phyloP scores from a whole-genome alignment of 805 yeast genomes.

The Candida schatavii region DNA sequence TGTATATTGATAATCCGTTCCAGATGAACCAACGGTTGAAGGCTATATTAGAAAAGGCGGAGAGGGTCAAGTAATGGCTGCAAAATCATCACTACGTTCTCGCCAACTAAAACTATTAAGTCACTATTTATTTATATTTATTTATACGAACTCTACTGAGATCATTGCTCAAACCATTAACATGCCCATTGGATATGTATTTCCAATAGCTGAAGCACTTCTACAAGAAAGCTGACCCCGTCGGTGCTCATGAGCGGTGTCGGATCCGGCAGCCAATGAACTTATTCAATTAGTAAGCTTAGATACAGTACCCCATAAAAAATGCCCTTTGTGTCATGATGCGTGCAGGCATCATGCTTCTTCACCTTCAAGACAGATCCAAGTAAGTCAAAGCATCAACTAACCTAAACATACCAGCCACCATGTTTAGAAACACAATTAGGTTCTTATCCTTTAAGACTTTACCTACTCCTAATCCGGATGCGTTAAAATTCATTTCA shows the following conservation, averaged over 20 bases:
- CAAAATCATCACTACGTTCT: too few relatives aligned
- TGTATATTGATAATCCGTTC: conserved; percentile 45
- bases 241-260: too few relatives aligned
- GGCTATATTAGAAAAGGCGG: conserved; percentile 8
- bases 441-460: conserved; percentile 42
- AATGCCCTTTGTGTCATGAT: conserved; percentile 1
- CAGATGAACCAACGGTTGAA: conserved; percentile 31
- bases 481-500: conserved; percentile 66
- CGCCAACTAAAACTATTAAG: too few relatives aligned
- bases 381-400: too few relatives aligned
- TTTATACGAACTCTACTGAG: too few relatives aligned
- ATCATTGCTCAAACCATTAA: too few relatives aligned
- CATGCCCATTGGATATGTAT: too few relatives aligned
- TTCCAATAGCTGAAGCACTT: too few relatives aligned
- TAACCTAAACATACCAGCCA: too few relatives aligned
- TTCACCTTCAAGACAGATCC: background rate
- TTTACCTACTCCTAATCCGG: conserved; percentile 68
- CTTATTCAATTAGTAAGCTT: conserved; percentile 3
- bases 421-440: conserved; percentile 1
- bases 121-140: too few relatives aligned
- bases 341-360: background rate
- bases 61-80: background rate
- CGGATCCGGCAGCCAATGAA: too few relatives aligned
- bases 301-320: conserved; percentile 3
- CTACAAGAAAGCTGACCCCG: too few relatives aligned